phyloP scores from a whole-genome alignment of 805 yeast genomes.

The Candida berthetii region DNA sequence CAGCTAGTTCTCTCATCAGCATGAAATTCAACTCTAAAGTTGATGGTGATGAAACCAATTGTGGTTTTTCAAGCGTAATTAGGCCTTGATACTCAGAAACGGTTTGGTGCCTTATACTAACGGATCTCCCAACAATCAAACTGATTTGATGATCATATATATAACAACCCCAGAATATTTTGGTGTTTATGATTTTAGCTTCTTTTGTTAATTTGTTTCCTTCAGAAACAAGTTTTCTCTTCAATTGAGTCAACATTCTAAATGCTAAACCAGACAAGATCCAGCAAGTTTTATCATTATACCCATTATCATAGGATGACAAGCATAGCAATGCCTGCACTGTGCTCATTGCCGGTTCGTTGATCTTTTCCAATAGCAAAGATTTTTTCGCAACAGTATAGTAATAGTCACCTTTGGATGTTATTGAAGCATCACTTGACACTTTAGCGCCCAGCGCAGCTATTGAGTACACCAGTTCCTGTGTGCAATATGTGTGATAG shows the following conservation, averaged over 20 bases:
- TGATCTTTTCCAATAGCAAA: background rate
- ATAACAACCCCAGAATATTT: background rate
- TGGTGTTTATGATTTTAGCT: background rate
- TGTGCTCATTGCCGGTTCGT: background rate
- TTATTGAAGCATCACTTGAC: background rate
- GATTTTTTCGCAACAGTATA: background rate
- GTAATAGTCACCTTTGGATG: background rate
- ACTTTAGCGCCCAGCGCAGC: background rate
- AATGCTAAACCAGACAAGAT: background rate
- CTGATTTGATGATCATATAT: constrained; percentile 1
- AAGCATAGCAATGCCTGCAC: background rate
- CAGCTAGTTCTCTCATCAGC: background rate
- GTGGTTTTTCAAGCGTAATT: background rate
- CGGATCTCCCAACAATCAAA: background rate
- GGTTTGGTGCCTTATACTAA: background rate
- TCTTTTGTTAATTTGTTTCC: background rate
- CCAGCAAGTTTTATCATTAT: constrained; percentile 1
- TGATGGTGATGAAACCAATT: no score
- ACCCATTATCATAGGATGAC: background rate
- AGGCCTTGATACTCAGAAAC: background rate
- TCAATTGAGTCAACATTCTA: background rate
- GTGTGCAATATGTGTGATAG: background rate
- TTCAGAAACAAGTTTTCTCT: background rate
- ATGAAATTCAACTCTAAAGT: background rate
- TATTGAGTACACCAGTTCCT: background rate